These are phyloP conservation scores for Ephemerocybe angulata DNA, from an alignment of 768 basidiomycete genomes.

Conservation along the genomic window DNA sequence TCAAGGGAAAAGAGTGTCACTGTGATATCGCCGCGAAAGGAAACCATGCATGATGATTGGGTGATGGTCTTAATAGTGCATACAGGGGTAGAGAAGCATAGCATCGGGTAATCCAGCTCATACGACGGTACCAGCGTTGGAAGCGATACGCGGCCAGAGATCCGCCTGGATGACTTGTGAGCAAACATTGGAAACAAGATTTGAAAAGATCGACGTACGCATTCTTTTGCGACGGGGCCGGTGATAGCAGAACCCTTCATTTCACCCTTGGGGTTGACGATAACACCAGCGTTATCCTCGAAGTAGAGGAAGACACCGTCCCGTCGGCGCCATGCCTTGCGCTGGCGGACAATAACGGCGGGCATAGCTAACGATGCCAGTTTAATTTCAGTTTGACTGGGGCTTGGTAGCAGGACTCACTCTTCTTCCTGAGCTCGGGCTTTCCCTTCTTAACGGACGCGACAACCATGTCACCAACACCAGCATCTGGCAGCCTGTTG, in stretches of 20 bases:
- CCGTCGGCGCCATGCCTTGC: conserved; percentile 96
- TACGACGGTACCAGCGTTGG: conserved; percentile 97
- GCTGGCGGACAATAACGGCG: conserved; percentile 93
- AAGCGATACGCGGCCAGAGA: conserved; percentile 98
- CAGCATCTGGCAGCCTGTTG: conserved; percentile 95
- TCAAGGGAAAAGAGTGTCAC: background rate
- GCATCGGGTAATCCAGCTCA: conserved; percentile 36
- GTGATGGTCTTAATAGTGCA: background rate
- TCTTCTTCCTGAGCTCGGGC: conserved; percentile 99
- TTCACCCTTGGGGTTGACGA: conserved; percentile 98
- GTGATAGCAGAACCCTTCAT: conserved; percentile 99
- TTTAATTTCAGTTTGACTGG: conserved; percentile 11
- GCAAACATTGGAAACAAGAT: background rate
- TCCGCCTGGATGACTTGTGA: conserved; percentile 60
- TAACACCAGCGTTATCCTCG: conserved; percentile 95
- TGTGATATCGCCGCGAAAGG: background rate
- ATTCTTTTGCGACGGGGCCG: conserved; percentile 99
- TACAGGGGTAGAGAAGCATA: background rate
- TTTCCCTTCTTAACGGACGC: conserved; percentile 99
- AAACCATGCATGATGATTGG: background rate
- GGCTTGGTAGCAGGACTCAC: conserved; percentile 46
- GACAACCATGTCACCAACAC: conserved; percentile 93
- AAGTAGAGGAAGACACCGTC: conserved; percentile 99
- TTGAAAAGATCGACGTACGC: conserved; percentile 52
- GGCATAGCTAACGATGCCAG: conserved; percentile 73